These are phyloP conservation scores for Spathaspora girioi DNA, from an alignment of 805 yeast genomes.

Conservation along the genomic window DNA sequence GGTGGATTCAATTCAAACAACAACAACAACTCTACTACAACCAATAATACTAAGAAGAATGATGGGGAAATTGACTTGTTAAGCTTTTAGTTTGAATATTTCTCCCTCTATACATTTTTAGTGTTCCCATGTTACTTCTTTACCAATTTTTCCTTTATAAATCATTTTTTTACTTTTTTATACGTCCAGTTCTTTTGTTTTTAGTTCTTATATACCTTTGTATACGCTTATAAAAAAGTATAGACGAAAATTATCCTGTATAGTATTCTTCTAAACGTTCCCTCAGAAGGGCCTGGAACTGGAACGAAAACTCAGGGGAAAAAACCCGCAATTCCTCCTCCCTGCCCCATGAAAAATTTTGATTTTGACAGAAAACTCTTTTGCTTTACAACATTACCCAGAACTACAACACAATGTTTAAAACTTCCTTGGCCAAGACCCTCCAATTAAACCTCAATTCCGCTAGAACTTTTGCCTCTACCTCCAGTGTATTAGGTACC, in stretches of 20 bases:
- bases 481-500: conserved; percentile 43
- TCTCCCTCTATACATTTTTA: not conserved
- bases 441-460: not conserved
- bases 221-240: not conserved
- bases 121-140: not conserved
- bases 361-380: not conserved
- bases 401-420: conserved; percentile 15
- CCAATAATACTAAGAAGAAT: conserved; percentile 12
- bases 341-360: not conserved
- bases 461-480: conserved; percentile 49
- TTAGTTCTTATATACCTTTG: not conserved
- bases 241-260: not conserved
- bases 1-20: conserved; percentile 28
- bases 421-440: conserved; percentile 13
- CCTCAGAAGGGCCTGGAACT: not conserved
- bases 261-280: not conserved
- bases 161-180: no score
- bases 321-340: no score
- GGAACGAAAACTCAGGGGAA: not conserved
- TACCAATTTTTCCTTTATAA: not conserved
- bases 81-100: conserved; percentile 31
- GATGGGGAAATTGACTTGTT: conserved; percentile 47
- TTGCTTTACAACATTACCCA: not conserved
- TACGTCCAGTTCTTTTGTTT: not conserved
- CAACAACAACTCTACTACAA: conserved; percentile 9